Evolutionary conservation across 2,329 filamentous ascomycete species (phyloP), one percentile per base, ranked within the genome.

Genomic region (Rasamsonia emersonii): DNA sequence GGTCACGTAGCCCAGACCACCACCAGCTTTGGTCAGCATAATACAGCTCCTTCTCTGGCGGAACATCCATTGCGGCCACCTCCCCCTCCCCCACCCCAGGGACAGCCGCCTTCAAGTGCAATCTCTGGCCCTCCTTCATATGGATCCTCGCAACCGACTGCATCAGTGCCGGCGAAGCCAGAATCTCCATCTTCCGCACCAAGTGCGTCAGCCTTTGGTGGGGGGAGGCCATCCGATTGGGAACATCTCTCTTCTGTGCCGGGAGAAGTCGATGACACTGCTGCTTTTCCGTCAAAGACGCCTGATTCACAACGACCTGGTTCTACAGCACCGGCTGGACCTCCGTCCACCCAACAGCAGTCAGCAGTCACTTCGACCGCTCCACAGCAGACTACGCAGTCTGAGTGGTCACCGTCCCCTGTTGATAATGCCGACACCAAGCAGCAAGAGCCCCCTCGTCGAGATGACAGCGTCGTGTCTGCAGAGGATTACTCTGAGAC

Each of bases 171-270:
- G 9, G 29, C 26, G 11, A 35, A 21, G 26, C 1, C 18, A 30
- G 23, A 24, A 37, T 9, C 27, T 18, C 9, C 34, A 32, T 21
- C 19, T 10, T 9, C 10, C 3, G 37, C 42, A 9, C 37, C 46
- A n/a, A 38, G 46, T 28, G 30, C 58, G 17, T 61, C 62, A 24
- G 59, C 57, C 9, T 41, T 67, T 19, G 62, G 62, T 1, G 43
- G 44, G 25, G 61, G 62, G 3, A 54, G 56, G 2, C 65, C 64
- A 4, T 68, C 65, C 3, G 65, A 67, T 37, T 68, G 64, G 65
- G 64, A 68, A 38, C 58, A 65, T 42, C 53, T 64, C 35, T 47
- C 48, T 4, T 45, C 50, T n/a, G 44, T 45, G 5, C 47, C 50
- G 5, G 57, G 51, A 16, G 50, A 58, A 14, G 42, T 63, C 24